Base-by-base conservation (phyloP, 257 asterid species). In the Prunella vulgaris region DNA sequence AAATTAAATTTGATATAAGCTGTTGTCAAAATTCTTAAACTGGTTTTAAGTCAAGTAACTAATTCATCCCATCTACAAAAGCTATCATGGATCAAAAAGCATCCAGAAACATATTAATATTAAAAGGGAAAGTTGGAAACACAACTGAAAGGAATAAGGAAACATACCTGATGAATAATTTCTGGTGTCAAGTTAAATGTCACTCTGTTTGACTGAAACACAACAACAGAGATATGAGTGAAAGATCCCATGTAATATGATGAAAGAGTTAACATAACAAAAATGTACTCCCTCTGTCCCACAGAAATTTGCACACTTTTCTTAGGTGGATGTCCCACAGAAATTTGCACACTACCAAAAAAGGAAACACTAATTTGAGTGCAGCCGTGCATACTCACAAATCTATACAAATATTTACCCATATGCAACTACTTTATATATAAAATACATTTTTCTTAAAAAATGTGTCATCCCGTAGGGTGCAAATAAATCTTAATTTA, bases 131-230 rank as follows among this genome's bases (percentile, higher is more conserved):
- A n/a, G 10, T 46, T 46, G 53, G 21, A 46, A 60, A 42, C 52
- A 49, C 20, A 70, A 49, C 72, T 65, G 7, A 48, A 57, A 46
- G 80, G 69, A 68, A 64, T 54, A 54, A 76, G 65, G 56, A 64
- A 75, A 57, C 21, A 51, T 73, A 90, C 97, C 97, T 94, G 99
- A 75, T 89, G 99, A 79, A 93, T 93, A 80, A 90, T 88, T 85
- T 90, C 99, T 32, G 96, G 93, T 35, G 99, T 93, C 90, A 90
- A 81, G 87, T 94, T 94, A 78, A 94, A 91, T 7, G 99, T 94
- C 66, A 94, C 96, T 77, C 87, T 85, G 87, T 94, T 94, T 33
- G 97, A 80, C 99, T 94, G 95, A 66, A 81, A 76, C 51, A 71
- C 30, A 82, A 76, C 70, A 74, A 71, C 51, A 74, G 53, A 78